Conservation (phyloP, 495 filamentous ascomycete species). For the Penicillium malachiteum region DNA sequence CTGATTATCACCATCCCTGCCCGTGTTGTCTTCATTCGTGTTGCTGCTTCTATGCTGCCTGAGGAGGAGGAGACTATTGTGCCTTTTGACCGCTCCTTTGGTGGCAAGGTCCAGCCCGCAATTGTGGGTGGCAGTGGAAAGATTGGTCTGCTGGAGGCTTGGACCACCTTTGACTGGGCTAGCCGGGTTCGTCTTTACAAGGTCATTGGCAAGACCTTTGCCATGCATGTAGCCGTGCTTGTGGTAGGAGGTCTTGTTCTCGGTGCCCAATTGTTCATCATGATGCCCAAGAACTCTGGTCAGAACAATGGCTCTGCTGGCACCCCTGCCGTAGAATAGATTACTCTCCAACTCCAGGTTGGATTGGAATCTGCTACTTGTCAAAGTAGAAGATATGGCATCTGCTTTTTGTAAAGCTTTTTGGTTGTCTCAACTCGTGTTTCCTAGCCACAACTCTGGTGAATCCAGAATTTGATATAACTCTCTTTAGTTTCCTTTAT, state of each 20-base stretch:
- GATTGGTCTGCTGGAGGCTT: slow-evolving; percentile 67
- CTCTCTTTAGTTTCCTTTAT: too few species aligned
- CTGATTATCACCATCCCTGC: slow-evolving; percentile 61
- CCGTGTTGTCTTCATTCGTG: slow-evolving; percentile 60
- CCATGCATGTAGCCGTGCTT: slow-evolving; percentile 49
- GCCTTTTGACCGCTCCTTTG: slow-evolving; percentile 72
- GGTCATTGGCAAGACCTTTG: slow-evolving; percentile 65
- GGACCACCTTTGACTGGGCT: slow-evolving; percentile 65
- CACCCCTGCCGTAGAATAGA: background rate
- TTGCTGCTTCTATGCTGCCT: slow-evolving; percentile 69
- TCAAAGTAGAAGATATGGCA: background rate
- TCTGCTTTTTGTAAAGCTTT: background rate
- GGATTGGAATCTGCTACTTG: background rate
- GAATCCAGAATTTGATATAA: too few species aligned
- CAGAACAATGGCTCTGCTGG: background rate
- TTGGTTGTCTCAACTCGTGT: background rate
- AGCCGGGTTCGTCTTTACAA: slow-evolving; percentile 65
- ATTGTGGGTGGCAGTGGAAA: slow-evolving; percentile 68
- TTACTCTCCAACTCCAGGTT: background rate
- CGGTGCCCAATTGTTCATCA: slow-evolving; percentile 32
- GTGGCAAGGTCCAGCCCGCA: slow-evolving; percentile 55
- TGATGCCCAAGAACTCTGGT: slow-evolving; percentile 1
- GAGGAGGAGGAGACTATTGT: slow-evolving; percentile 71
- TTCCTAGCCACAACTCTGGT: too few species aligned
- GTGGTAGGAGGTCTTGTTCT: slow-evolving; percentile 33